phyloP scores from a whole-genome alignment of 768 basidiomycete species.

The Panus rudis region DNA sequence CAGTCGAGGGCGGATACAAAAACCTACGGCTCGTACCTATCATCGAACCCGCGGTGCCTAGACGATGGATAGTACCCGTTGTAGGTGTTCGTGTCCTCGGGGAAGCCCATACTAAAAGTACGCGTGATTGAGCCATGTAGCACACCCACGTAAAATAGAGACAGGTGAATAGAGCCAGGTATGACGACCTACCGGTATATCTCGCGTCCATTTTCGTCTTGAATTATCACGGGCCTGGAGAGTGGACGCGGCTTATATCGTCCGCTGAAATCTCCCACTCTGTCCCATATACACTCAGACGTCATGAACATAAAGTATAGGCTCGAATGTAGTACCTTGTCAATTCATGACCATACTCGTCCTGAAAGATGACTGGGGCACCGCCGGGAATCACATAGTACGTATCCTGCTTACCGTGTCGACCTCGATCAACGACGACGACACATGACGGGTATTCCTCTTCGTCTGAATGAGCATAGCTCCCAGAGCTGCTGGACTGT shows the following conservation, averaged over 20 bases:
- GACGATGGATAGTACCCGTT: no score
- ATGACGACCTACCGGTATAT: conserved; percentile 50
- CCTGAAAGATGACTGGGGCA: conserved; percentile 60
- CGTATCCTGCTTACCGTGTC: conserved; percentile 22
- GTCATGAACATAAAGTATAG: not conserved
- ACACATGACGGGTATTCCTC: conserved; percentile 21
- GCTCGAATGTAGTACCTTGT: conserved; percentile 47
- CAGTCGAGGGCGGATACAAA: no score
- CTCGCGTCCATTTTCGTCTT: conserved; percentile 53
- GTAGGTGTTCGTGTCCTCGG: no score
- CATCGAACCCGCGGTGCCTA: no score
- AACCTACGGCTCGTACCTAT: no score
- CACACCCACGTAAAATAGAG: no score
- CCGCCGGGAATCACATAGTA: conserved; percentile 63
- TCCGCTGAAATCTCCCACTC: conserved; percentile 46
- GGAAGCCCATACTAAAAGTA: no score
- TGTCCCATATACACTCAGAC: conserved; percentile 15
- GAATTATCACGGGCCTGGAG: conserved; percentile 30
- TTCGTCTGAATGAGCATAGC: conserved; percentile 5
- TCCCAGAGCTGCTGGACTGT: no score
- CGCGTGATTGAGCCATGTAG: no score
- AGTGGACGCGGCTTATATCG: conserved; percentile 16
- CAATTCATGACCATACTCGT: conserved; percentile 56
- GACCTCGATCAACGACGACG: conserved; percentile 23
- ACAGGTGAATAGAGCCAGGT: no score